phyloP scores from a whole-genome alignment of 208 protist genomes.

The Endotrypanum monterogeii region DNA sequence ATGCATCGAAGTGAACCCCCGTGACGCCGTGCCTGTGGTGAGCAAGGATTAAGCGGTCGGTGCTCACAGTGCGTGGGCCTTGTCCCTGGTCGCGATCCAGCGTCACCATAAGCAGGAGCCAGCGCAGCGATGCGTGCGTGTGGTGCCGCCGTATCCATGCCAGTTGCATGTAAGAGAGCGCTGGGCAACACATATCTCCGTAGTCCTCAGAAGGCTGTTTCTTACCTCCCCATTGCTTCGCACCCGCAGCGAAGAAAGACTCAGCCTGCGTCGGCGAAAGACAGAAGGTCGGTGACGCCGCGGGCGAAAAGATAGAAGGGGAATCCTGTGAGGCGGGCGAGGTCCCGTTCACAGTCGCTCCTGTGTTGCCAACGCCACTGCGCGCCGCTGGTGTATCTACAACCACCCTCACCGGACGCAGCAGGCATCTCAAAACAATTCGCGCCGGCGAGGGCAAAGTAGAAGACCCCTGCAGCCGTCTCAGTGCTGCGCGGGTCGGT shows the following conservation, averaged over 20 bases:
- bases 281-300: background rate
- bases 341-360: background rate
- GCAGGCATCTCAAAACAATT: slow-evolving; percentile 18
- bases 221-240: background rate
- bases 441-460: slow-evolving; percentile 12
- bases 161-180: slow-evolving; percentile 53
- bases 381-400: slow-evolving; percentile 5
- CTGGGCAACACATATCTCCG: slow-evolving; percentile 21
- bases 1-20: slow-evolving; percentile 64
- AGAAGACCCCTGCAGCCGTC: slow-evolving; percentile 14
- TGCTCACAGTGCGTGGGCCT: slow-evolving; percentile 16
- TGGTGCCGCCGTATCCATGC: slow-evolving; percentile 78
- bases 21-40: slow-evolving; percentile 58
- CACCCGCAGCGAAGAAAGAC: background rate
- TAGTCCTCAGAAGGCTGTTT: background rate
- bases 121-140: slow-evolving; percentile 61
- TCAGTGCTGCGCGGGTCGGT: slow-evolving; percentile 16
- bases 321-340: background rate
- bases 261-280: background rate
- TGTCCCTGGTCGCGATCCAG: slow-evolving; percentile 26
- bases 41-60: slow-evolving; percentile 72
- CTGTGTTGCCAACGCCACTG: background rate
- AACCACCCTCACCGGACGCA: slow-evolving; percentile 4
- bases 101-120: slow-evolving; percentile 47
- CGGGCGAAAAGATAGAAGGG: background rate